These are phyloP conservation scores for Raphanus sativus DNA, from an alignment of 345 rosid species.

Conservation along the genomic window DNA sequence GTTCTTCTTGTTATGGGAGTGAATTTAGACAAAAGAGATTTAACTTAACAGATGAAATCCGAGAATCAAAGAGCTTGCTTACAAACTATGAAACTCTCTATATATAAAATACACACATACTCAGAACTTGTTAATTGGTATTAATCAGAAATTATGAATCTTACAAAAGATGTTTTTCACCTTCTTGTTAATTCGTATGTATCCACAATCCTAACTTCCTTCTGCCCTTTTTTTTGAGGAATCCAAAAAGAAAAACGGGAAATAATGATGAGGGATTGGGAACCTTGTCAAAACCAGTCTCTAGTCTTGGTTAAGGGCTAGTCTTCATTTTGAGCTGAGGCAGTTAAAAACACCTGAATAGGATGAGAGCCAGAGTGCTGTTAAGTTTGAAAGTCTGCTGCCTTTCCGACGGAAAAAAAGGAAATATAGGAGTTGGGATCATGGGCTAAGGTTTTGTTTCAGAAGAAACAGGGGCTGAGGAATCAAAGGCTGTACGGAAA, in stretches of 20 bases:
- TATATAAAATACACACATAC: background rate
- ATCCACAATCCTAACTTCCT: constrained; percentile 26
- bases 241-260: background rate
- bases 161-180: constrained; percentile 25
- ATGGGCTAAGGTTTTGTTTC: constrained; percentile 27
- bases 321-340: constrained; percentile 17
- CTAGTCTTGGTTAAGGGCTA: constrained; percentile 5
- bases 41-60: background rate
- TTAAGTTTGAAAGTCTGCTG: constrained; percentile 23
- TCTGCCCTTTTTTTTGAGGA: background rate
- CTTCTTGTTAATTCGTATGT: constrained; percentile 19
- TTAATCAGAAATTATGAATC: background rate
- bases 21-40: background rate
- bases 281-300: constrained; percentile 30
- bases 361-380: constrained; percentile 7
- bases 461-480: constrained; percentile 31
- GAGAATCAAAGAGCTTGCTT: background rate
- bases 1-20: constrained; percentile 1
- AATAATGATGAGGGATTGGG: background rate
- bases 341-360: constrained; percentile 6
- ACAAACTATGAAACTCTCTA: background rate
- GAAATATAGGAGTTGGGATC: background rate
- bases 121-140: background rate
- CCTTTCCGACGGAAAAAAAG: background rate
- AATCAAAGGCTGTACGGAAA: constrained; percentile 64